These are phyloP conservation scores for Hemileccinum rubropunctum DNA, from an alignment of 768 basidiomycete species.

Conservation along the genomic window DNA sequence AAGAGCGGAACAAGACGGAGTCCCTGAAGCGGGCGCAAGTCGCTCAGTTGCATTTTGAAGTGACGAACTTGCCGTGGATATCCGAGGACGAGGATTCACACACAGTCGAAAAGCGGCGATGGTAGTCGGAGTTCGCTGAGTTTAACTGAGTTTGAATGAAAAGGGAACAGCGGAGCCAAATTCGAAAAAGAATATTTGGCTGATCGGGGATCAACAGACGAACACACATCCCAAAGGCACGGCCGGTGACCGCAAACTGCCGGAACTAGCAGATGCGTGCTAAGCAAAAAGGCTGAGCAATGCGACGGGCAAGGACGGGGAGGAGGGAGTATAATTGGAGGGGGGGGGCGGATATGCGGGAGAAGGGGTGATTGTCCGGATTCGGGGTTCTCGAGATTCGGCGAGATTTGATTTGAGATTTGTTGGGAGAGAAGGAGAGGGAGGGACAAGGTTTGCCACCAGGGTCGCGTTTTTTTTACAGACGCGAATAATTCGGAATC, in stretches of 20 bases:
- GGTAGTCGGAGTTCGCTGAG: constrained; percentile 26
- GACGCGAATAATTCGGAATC: constrained; percentile 50
- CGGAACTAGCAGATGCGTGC: constrained; percentile 7
- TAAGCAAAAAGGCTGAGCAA: background rate
- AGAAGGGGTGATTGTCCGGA: constrained; percentile 19
- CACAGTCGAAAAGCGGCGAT: constrained; percentile 4
- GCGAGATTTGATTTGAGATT: constrained; percentile 34
- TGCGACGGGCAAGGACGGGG: background rate
- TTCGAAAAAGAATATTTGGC: constrained; percentile 33
- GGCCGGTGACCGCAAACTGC: constrained; percentile 30
- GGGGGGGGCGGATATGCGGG: background rate
- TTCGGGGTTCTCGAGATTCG: constrained; percentile 22
- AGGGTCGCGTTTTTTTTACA: constrained; percentile 27
- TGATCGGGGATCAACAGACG: constrained; percentile 67
- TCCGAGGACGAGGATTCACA: constrained; percentile 15
- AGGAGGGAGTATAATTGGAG: no score
- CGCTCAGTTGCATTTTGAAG: no score
- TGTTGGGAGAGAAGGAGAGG: constrained; percentile 14
- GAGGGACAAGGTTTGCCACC: constrained; percentile 33
- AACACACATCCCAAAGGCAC: constrained; percentile 33
- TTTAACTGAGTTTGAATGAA: constrained; percentile 19
- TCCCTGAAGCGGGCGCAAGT: constrained; percentile 21
- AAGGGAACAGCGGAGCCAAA: constrained; percentile 31
- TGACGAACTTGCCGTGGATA: constrained; percentile 16
- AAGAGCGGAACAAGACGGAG: constrained; percentile 19